phyloP scores from a whole-genome alignment of 805 yeast genomes.

The Schwanniomyces polymorphus region DNA sequence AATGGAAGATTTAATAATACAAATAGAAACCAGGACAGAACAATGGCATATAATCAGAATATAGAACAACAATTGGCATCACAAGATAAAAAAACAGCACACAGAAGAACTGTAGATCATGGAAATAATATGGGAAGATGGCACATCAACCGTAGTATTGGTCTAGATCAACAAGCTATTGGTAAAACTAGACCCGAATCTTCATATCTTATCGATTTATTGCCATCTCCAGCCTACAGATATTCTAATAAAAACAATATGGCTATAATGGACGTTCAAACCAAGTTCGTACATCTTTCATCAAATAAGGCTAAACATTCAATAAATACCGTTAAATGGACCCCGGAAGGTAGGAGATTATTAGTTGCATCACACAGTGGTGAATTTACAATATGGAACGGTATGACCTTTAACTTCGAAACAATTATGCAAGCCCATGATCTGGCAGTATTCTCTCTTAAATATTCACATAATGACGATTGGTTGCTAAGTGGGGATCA shows the following conservation, averaged over 20 bases:
- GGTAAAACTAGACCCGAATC: conserved; percentile 69
- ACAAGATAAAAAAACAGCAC: conserved; percentile 52
- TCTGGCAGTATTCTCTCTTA: conserved; percentile 73
- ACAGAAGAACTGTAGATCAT: conserved; percentile 74
- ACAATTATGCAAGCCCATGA: conserved; percentile 99
- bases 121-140: conserved; percentile 74
- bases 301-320: conserved; percentile 91
- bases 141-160: conserved; percentile 46
- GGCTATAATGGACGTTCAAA: conserved; percentile 62
- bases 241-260: conserved; percentile 29
- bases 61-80: conserved; percentile 43
- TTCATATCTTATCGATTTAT: conserved; percentile 58
- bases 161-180: conserved; percentile 41
- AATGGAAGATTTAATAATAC: conserved; percentile 3
- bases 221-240: conserved; percentile 65
- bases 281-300: conserved; percentile 86
- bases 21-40: conserved; percentile 14
- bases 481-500: conserved; percentile 96
- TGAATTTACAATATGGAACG: conserved; percentile 96
- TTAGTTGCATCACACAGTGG: conserved; percentile 91
- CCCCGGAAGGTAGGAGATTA: conserved; percentile 92
- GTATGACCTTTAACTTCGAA: conserved; percentile 91
- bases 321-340: conserved; percentile 88
- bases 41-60: conserved; percentile 29
- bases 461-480: conserved; percentile 86